Evolutionary conservation across 345 rosid species (phyloP).

Genomic region (Aquilaria yunnanensis): DNA sequence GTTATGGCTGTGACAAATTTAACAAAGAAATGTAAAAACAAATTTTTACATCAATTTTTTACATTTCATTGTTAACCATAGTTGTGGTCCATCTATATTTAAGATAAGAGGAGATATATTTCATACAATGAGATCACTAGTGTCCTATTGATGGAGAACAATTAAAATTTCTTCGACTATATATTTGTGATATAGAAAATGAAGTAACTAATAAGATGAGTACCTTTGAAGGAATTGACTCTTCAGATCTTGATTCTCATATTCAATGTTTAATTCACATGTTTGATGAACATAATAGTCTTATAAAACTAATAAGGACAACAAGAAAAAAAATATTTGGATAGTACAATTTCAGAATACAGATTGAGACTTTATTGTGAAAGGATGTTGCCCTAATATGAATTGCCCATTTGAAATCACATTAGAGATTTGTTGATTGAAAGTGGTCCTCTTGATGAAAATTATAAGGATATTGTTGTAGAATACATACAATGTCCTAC

Average conservation of each 20-base stretch:
- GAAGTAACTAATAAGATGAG: neutral
- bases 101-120: neutral
- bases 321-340: neutral
- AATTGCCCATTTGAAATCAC: neutral
- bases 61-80: too few species aligned
- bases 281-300: neutral
- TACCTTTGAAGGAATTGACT: too few species aligned
- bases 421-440: constrained; percentile 1
- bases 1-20: too few species aligned
- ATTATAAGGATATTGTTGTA: neutral
- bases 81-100: neutral
- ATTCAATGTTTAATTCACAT: neutral
- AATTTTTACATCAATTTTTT: too few species aligned
- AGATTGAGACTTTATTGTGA: neutral
- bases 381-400: neutral
- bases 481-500: neutral
- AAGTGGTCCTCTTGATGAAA: neutral
- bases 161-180: neutral
- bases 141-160: neutral
- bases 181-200: neutral
- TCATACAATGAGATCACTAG: neutral
- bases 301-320: too few species aligned
- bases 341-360: neutral
- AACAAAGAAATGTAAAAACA: too few species aligned
- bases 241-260: neutral